Evolutionary conservation across 2,329 filamentous ascomycete species (phyloP).

Genomic region (Chrysoporthe deuterocubensis): DNA sequence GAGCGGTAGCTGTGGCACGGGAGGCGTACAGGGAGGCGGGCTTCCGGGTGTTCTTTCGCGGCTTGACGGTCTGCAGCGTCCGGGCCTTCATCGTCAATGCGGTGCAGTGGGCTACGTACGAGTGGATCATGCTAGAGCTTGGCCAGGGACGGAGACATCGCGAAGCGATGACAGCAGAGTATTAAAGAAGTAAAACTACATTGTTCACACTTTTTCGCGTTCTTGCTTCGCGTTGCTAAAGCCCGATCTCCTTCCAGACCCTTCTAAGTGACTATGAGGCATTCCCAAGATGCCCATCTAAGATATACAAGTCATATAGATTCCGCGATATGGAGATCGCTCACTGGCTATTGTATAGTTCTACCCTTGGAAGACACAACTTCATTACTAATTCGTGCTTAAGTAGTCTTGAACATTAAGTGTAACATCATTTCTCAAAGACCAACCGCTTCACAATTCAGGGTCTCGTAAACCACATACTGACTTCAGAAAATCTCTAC

Average conservation of each 20-base stretch:
- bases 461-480: too few relatives aligned
- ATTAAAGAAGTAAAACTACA: too few relatives aligned
- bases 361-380: not conserved
- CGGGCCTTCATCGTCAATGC: constrained; percentile 93
- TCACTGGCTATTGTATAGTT: too few relatives aligned
- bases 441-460: too few relatives aligned
- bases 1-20: constrained; percentile 67
- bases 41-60: constrained; percentile 68
- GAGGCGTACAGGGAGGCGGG: constrained; percentile 70
- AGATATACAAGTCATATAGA: too few relatives aligned
- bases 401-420: too few relatives aligned
- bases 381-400: not conserved
- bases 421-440: too few relatives aligned
- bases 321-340: too few relatives aligned
- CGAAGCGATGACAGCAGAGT: not conserved
- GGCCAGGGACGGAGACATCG: constrained; percentile 39
- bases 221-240: not conserved
- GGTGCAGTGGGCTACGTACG: constrained; percentile 89
- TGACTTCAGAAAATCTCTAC: too few relatives aligned
- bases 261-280: too few relatives aligned
- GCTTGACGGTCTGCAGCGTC: constrained; percentile 78
- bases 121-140: constrained; percentile 76
- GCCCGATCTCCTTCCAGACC: too few relatives aligned
- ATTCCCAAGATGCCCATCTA: too few relatives aligned
- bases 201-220: not conserved